Evolutionary conservation across 192 early-diverging fungal species (phyloP).

Genomic region (Geranomyces variabilis): DNA sequence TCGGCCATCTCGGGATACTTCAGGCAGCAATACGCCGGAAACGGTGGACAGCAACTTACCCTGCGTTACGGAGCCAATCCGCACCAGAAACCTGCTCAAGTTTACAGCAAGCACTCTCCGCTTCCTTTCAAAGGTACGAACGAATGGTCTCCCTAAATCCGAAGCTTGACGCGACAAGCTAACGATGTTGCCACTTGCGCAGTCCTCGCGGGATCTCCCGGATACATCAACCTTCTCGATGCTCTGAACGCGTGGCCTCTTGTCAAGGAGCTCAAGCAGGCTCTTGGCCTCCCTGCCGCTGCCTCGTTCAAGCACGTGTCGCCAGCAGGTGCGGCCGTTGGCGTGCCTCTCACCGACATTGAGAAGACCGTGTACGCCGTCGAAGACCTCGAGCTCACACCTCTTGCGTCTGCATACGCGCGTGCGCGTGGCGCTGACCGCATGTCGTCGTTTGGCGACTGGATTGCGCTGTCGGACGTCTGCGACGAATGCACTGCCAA

Average conservation of each 20-base stretch:
- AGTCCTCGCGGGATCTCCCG: constrained; percentile 91
- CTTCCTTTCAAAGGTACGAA: constrained; percentile 75
- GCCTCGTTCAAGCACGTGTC: constrained; percentile 99
- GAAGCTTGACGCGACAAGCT: too few relatives aligned
- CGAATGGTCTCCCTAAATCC: not conserved
- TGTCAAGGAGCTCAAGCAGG: constrained; percentile 91
- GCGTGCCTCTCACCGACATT: constrained; percentile 71
- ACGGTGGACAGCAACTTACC: constrained; percentile 70
- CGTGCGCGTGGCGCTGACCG: constrained; percentile 98
- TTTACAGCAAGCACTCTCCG: constrained; percentile 75
- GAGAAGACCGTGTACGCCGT: constrained; percentile 93
- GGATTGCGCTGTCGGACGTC: constrained; percentile 88
- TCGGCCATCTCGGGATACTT: constrained; percentile 94
- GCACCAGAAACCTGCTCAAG: constrained; percentile 97
- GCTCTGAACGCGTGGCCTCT: constrained; percentile 96
- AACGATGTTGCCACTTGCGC: not conserved
- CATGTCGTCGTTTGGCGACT: constrained; percentile 99
- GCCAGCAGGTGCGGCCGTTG: constrained; percentile 96
- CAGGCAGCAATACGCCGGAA: constrained; percentile 84
- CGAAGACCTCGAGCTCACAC: constrained; percentile 82
- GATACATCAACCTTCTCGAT: constrained; percentile 98
- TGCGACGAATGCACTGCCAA: constrained; percentile 92
- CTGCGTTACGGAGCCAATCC: constrained; percentile 98
- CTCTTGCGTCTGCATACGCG: constrained; percentile 91
- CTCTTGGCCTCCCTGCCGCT: constrained; percentile 88